Percentiles rank a stretch among this genome's conserved stretches.
Conservation (phyloP, 257 asterid genomes). For the Jaltomata sinuosa region DNA sequence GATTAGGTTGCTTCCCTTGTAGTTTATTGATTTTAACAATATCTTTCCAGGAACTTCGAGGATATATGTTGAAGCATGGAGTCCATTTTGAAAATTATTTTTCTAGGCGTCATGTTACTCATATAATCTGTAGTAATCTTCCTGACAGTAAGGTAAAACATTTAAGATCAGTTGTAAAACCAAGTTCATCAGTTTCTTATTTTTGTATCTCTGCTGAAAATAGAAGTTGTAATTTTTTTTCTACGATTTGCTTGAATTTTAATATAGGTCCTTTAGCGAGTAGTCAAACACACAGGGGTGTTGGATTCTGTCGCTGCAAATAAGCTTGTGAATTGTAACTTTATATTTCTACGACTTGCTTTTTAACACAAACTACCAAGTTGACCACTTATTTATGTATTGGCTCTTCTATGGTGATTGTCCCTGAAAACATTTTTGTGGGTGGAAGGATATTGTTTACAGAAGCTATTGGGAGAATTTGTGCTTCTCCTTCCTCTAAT, state of each 20-base stretch:
- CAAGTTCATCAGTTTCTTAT: not conserved
- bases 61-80: constrained; percentile 82
- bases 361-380: not conserved
- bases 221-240: not conserved
- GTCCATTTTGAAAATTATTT: constrained; percentile 85
- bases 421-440: not conserved
- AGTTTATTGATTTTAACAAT: not conserved
- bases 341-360: not conserved
- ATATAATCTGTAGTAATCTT: constrained; percentile 89
- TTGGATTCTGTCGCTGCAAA: constrained; percentile 79
- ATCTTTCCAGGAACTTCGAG: constrained; percentile 64
- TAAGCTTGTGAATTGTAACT: constrained; percentile 81
- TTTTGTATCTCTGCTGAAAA: constrained; percentile 7
- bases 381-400: not conserved
- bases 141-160: constrained; percentile 93
- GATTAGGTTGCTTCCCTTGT: not conserved
- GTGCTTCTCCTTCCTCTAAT: not conserved
- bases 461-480: not conserved
- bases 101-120: constrained; percentile 78
- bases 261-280: constrained; percentile 75
- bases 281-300: constrained; percentile 89
- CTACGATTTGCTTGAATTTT: not conserved
- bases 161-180: constrained; percentile 50
- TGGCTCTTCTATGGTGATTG: not conserved
- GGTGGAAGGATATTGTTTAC: not conserved